phyloP scores from a whole-genome alignment of 2,329 filamentous ascomycete genomes.

The Dissoconium aciculare region DNA sequence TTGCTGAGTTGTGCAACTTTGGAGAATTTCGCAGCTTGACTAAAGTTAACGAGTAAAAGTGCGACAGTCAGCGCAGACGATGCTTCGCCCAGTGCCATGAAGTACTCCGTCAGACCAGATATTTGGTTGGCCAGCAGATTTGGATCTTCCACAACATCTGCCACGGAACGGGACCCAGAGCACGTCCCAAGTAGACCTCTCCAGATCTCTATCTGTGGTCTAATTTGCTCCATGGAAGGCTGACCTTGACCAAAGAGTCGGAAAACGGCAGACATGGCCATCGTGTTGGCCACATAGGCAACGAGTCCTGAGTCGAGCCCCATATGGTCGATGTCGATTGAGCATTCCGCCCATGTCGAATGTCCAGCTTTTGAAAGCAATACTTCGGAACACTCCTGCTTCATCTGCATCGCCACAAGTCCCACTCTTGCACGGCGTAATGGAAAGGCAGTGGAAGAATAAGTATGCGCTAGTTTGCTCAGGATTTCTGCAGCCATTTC shows the following conservation, averaged over 20 bases:
- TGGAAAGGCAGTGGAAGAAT: constrained; percentile 12
- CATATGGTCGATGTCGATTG: constrained; percentile 8
- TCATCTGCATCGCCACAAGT: constrained; percentile 12
- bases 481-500: constrained; percentile 11
- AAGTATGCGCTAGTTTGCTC: constrained; percentile 11
- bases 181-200: constrained; percentile 25
- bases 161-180: too few species aligned
- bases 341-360: constrained; percentile 5
- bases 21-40: too few species aligned
- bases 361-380: constrained; percentile 8
- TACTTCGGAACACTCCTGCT: constrained; percentile 13
- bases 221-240: constrained; percentile 17
- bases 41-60: too few species aligned
- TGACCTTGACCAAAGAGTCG: constrained; percentile 27
- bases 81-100: too few species aligned
- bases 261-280: constrained; percentile 26
- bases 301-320: constrained; percentile 23
- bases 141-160: too few species aligned
- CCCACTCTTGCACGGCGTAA: constrained; percentile 19
- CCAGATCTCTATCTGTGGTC: constrained; percentile 25
- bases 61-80: too few species aligned
- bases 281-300: constrained; percentile 24
- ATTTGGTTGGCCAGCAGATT: too few species aligned
- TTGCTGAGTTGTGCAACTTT: too few species aligned
- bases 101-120: too few species aligned